Base-by-base conservation (phyloP, 495 filamentous ascomycete genomes). In the Lentithecium fluviatile region DNA sequence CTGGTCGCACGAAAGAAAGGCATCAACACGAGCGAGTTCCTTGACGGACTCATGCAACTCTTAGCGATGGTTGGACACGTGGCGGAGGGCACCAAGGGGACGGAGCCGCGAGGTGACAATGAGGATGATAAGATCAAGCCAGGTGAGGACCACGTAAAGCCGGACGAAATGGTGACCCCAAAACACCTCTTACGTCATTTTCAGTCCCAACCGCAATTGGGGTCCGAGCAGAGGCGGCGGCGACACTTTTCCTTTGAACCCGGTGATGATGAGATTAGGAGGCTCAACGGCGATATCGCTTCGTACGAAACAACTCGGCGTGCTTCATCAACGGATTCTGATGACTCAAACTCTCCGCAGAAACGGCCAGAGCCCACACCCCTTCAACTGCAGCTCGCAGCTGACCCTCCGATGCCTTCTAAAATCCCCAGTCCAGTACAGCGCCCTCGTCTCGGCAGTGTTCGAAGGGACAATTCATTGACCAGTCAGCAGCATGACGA, bases 401-500 rank as follows among this genome's bases (percentile, higher is more conserved):
- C 52, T 13, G 64, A 64, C 7, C 25, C 25, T 21, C 47, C 45
- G 48, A 68, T 59, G 54, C 50, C 54, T 6, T 75, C 71, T 12
- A 73, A 64, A 49, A 75, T 75, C 25, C 73, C 73, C 2, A 71
- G 64, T 34, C 73, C 73, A 10, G 52, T 69, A 6, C 58, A 69
- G 25, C 45, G 60, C 21, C 32, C 20, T 24, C 7, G 42, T 10
- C n/a, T 57, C 7, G 45, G 56, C 7, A 47, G 42, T 4, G 29
- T 51, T 26, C 64, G 52, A 58, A 65, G 24, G 62, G 67, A 69
- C 25, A 53, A 40, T 24, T 66, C 59, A 6, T 25, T 34, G 0
- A 42, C 65, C 4, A 63, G 59, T 50, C 20, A 60, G 17, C 59
- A 52, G 26, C 6, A 8, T 6, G 23, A 52, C 23, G 49, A 56